Evolutionary conservation across 345 rosid genomes (phyloP).

Genomic region (Ceriops tagal): DNA sequence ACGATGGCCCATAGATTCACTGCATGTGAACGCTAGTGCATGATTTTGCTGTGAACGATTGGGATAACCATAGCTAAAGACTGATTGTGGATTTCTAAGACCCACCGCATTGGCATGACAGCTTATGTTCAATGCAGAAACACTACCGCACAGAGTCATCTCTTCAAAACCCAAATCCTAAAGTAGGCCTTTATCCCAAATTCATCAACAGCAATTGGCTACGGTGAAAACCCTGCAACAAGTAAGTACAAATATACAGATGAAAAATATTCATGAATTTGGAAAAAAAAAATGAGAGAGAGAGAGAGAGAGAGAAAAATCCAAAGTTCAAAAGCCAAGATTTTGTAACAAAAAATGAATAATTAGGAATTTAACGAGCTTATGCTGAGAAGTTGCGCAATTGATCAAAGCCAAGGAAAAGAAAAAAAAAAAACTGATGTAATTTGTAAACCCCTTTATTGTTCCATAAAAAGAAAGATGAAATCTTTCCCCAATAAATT

Average conservation of each 20-base stretch:
- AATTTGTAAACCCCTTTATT: neutral
- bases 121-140: conserved; percentile 49
- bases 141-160: conserved; percentile 50
- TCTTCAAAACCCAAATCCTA: conserved; percentile 11
- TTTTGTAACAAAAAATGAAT: neutral
- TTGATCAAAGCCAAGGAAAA: neutral
- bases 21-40: conserved; percentile 34
- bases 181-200: neutral
- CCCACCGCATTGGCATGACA: conserved; percentile 16
- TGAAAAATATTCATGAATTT: neutral
- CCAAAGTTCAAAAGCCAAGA: neutral
- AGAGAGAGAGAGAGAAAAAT: neutral
- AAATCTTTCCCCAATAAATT: neutral
- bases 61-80: conserved; percentile 4
- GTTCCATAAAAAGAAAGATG: neutral
- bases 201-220: neutral
- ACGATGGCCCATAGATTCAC: conserved; percentile 47
- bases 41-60: conserved; percentile 5
- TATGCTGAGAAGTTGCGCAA: neutral
- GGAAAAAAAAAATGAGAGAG: neutral
- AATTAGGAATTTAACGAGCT: neutral
- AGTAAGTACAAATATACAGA: neutral
- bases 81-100: conserved; percentile 6
- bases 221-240: neutral
- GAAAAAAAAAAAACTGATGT: neutral